phyloP scores from a whole-genome alignment of 305 asterid species.

The Fraxinus latifolia region DNA sequence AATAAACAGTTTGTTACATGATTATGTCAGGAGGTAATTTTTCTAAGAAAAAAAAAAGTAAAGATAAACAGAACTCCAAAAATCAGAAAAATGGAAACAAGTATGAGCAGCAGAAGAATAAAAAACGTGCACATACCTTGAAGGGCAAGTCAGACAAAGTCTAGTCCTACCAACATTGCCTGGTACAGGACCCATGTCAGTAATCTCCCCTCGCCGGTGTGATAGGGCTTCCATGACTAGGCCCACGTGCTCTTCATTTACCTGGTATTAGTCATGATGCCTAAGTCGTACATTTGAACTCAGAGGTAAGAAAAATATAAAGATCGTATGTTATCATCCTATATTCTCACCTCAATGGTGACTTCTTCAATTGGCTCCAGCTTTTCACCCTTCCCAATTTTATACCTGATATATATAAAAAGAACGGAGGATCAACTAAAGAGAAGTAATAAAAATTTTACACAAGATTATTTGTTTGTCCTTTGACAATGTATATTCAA shows the following conservation, averaged over 20 bases:
- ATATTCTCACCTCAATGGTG: slow-evolving; percentile 70
- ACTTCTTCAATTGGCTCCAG: slow-evolving; percentile 99
- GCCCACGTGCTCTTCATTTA: slow-evolving; percentile 96
- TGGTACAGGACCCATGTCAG: slow-evolving; percentile 97
- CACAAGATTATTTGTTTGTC: neutral
- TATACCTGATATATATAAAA: slow-evolving; percentile 60
- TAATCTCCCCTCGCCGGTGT: slow-evolving; percentile 84
- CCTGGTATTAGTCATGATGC: slow-evolving; percentile 42
- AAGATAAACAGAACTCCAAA: neutral
- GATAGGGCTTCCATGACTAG: slow-evolving; percentile 93
- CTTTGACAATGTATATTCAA: neutral
- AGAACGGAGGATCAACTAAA: neutral
- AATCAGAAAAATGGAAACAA: slow-evolving; percentile 13
- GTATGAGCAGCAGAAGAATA: slow-evolving; percentile 19
- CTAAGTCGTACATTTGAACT: slow-evolving; percentile 16
- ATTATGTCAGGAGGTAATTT: neutral
- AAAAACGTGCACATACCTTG: slow-evolving; percentile 55
- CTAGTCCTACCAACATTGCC: slow-evolving; percentile 88
- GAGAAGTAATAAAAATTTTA: neutral
- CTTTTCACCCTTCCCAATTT: slow-evolving; percentile 66
- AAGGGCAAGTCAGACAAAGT: slow-evolving; percentile 87
- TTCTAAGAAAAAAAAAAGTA: neutral
- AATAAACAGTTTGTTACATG: neutral
- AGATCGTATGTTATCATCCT: slow-evolving; percentile 12
- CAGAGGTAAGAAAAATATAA: slow-evolving; percentile 18